These are phyloP conservation scores for Aspergillus bombycis DNA, from an alignment of 2,329 filamentous ascomycete genomes.

Conservation along the genomic window DNA sequence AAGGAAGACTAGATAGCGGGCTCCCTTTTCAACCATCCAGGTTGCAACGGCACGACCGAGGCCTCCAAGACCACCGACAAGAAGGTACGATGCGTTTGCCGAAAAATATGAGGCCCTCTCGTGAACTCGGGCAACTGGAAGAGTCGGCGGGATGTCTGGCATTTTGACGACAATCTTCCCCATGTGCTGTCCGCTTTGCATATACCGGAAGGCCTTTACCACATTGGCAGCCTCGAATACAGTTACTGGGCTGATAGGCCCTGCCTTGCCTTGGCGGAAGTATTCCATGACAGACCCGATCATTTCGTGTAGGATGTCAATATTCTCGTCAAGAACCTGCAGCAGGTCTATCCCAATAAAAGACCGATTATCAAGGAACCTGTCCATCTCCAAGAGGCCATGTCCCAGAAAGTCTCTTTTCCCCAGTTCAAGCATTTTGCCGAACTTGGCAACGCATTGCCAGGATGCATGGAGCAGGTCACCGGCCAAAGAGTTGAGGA, in stretches of 20 bases:
- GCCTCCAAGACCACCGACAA: constrained; percentile 47
- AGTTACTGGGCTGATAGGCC: constrained; percentile 25
- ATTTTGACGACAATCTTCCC: constrained; percentile 47
- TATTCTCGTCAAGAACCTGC: constrained; percentile 14
- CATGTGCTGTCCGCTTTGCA: constrained; percentile 50
- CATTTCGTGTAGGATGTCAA: constrained; percentile 13
- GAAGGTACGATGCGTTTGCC: constrained; percentile 31
- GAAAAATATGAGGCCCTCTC: constrained; percentile 11
- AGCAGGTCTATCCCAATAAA: constrained; percentile 30
- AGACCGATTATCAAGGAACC: constrained; percentile 26
- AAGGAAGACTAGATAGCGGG: constrained; percentile 39
- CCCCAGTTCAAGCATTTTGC: constrained; percentile 33
- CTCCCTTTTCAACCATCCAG: constrained; percentile 42
- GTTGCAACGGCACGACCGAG: constrained; percentile 38
- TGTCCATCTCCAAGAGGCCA: constrained; percentile 26
- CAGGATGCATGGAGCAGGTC: constrained; percentile 32
- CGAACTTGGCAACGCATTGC: constrained; percentile 35
- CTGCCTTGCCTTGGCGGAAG: constrained; percentile 7
- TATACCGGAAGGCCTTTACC: constrained; percentile 45
- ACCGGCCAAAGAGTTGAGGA: constrained; percentile 32
- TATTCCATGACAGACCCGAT: constrained; percentile 9
- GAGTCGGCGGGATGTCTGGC: constrained; percentile 6
- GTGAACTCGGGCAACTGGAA: constrained; percentile 4
- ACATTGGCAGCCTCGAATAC: constrained; percentile 31
- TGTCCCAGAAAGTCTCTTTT: constrained; percentile 29